Evolutionary conservation across 768 basidiomycete genomes (phyloP).

Genomic region (Cyathus striatus): DNA sequence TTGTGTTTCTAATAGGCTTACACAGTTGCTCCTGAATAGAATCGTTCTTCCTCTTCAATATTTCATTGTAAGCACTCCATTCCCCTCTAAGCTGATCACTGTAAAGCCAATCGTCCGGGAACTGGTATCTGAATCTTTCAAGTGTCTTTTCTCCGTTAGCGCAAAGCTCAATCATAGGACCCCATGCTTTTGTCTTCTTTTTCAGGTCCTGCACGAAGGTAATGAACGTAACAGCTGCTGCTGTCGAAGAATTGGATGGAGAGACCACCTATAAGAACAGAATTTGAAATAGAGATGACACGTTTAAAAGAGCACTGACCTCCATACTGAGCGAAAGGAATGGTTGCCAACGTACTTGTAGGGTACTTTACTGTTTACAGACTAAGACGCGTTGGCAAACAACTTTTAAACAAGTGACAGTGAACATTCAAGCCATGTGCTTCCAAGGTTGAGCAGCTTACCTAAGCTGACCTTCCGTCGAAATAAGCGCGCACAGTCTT

Average conservation of each 20-base stretch:
- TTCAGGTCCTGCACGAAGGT: constrained; percentile 99
- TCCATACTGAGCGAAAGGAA: constrained; percentile 31
- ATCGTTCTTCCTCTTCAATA: constrained; percentile 95
- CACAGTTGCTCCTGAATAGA: constrained; percentile 98
- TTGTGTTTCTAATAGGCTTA: constrained; percentile 28
- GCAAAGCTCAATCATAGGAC: constrained; percentile 92
- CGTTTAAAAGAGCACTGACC: constrained; percentile 19
- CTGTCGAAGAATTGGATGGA: constrained; percentile 87
- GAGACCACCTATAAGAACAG: constrained; percentile 47
- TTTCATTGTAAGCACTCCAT: constrained; percentile 98
- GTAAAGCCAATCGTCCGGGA: constrained; percentile 96
- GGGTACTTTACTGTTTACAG: no score
- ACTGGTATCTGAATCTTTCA: constrained; percentile 95
- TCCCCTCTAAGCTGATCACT: constrained; percentile 96
- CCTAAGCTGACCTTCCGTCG: no score
- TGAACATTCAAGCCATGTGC: no score
- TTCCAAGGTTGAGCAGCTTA: no score
- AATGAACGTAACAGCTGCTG: constrained; percentile 97
- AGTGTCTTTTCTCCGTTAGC: constrained; percentile 95
- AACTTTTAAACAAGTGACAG: no score
- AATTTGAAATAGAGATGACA: background rate
- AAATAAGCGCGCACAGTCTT: no score
- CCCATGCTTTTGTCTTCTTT: constrained; percentile 95
- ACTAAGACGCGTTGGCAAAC: no score
- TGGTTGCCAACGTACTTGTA: background rate